phyloP scores from a whole-genome alignment of 23 red algal species.

The Gracilariopsis chorda region DNA sequence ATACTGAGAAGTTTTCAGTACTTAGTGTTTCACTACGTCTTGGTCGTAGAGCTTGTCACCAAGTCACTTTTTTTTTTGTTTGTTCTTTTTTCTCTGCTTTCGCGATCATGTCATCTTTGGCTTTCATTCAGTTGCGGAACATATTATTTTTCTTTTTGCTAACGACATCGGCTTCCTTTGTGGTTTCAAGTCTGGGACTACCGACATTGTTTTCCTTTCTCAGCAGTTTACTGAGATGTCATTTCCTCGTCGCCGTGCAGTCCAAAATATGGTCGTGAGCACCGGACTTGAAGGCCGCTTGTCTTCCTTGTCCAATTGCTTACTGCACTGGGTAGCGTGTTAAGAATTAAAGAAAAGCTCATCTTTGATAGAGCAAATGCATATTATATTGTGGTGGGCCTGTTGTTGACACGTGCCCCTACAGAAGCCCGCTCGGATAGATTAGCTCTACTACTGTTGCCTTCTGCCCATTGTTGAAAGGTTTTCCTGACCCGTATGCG shows the following conservation, averaged over 20 bases:
- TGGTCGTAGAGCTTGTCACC: background rate
- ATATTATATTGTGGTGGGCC: no score
- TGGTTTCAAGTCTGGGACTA: conserved; percentile 30
- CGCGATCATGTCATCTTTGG: conserved; percentile 4
- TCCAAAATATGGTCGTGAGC: background rate
- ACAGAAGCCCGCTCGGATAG: no score
- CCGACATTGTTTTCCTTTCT: background rate
- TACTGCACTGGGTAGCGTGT: conserved; percentile 15
- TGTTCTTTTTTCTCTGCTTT: conserved; percentile 1
- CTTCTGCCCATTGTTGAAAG: no score
- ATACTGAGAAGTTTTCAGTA: background rate
- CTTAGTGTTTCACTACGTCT: conserved; percentile 24
- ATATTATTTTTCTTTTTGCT: conserved; percentile 17
- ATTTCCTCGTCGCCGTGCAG: background rate
- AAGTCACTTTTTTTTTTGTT: conserved; percentile 1
- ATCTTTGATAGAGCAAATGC: no score
- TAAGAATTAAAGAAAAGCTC: background rate
- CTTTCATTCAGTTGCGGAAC: conserved; percentile 1
- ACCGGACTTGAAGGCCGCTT: background rate
- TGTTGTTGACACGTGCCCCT: no score
- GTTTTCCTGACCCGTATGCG: no score
- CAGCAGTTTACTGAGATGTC: background rate
- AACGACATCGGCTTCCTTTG: conserved; percentile 16
- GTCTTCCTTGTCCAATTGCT: background rate
- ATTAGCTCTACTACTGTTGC: no score